Evolutionary conservation across 805 yeast genomes (phyloP).

Genomic region (Barnettozyma populi): DNA sequence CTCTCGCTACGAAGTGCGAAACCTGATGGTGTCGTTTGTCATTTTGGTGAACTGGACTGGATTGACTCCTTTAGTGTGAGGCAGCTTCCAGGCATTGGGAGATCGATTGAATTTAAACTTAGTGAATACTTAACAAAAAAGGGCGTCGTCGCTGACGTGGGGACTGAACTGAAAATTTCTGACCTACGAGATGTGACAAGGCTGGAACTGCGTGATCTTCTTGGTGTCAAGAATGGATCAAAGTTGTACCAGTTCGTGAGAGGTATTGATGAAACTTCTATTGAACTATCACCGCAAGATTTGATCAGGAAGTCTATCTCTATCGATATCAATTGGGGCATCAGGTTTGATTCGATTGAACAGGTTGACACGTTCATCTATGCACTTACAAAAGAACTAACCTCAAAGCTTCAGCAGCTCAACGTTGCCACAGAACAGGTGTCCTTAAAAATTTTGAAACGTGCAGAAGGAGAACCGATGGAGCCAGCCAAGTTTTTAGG

Average conservation of each 20-base stretch:
- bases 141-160: conserved; percentile 22
- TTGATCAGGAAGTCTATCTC: conserved; percentile 71
- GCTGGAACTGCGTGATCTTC: conserved; percentile 33
- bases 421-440: conserved; percentile 50
- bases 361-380: conserved; percentile 64
- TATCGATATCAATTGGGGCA: conserved; percentile 89
- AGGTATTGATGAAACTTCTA: conserved; percentile 63
- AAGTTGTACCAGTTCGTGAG: conserved; percentile 54
- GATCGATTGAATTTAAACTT: conserved; percentile 39
- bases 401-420: conserved; percentile 42
- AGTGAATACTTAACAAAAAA: conserved; percentile 24
- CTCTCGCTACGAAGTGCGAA: conserved; percentile 70
- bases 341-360: conserved; percentile 54
- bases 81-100: conserved; percentile 55
- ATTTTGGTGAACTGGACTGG: conserved; percentile 4
- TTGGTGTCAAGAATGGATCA: conserved; percentile 69
- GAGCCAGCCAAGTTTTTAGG: conserved; percentile 80
- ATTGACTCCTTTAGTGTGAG: conserved; percentile 1
- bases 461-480: conserved; percentile 64
- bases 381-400: conserved; percentile 54
- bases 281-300: conserved; percentile 48
- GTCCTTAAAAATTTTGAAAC: conserved; percentile 57
- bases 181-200: conserved; percentile 35
- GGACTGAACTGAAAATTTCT: conserved; percentile 28
- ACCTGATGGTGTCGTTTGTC: conserved; percentile 53